Base-by-base conservation (phyloP, 2,329 filamentous ascomycete genomes). In the Pochonia chlamydosporia region DNA sequence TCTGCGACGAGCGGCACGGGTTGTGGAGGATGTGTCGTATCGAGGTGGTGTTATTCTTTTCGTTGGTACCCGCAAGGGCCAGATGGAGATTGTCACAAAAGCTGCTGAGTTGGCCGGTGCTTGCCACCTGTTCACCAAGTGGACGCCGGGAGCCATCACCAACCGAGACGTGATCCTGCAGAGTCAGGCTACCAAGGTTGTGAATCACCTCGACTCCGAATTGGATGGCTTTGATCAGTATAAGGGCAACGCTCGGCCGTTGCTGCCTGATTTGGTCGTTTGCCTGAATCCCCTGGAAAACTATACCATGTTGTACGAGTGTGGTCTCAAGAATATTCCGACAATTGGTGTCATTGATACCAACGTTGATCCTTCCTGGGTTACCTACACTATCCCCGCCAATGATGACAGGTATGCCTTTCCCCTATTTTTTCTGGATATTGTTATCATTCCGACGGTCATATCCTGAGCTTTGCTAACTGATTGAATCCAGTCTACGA, bases 341-440 rank as follows among this genome's bases (percentile, higher is more conserved):
- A 97, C 93, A 0, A 93, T 99, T 59, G 93, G 92, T 40, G 77
- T 99, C 49, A 86, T 97, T 56, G 93, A 99, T 67, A 97, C 93
- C 1, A 87, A 99, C 66, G 85, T 84, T 3, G 87, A 97, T 67
- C 89, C 93, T 1, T 89, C 89, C 1, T 92, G 88, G 81, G 90
- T 97, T 43, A 97, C 93, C 4, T 99, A 99, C 63, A 87, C 88
- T 13, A 96, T 99, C 56, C 93, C 93, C 2, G 89, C 89, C 43
- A 99, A 99, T 65, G 93, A 99, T 63, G 93, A 99, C 75, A 90
- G 85, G 85, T 89, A 65, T 61, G 75, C n/a, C n/a, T n/a, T 64
- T 40, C 31, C 9, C 21, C 16, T 21, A 3, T 2, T 25, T 43
- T 21, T 26, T 8, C 20, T 36, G 18, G 10, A 33, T 8, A 13